These are phyloP conservation scores for Lentinula aciculospora DNA, from an alignment of 768 basidiomycete genomes.

Conservation along the genomic window DNA sequence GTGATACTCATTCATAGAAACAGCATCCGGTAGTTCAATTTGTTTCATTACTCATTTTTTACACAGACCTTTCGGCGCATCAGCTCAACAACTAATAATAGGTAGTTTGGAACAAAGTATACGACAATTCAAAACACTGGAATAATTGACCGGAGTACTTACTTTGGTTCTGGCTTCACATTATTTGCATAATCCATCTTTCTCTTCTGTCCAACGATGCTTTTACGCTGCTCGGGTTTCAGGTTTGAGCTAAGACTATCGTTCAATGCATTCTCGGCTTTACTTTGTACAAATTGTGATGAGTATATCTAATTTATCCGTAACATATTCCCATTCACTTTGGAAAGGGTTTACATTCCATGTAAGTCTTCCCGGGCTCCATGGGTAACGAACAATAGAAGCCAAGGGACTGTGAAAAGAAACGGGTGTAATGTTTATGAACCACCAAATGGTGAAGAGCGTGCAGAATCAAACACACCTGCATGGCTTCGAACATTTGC, in stretches of 20 bases:
- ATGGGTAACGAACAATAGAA: constrained; percentile 68
- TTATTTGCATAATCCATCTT: neutral
- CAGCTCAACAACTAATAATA: no score
- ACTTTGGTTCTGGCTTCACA: no score
- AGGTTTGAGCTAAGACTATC: neutral
- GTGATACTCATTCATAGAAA: no score
- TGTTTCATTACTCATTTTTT: no score
- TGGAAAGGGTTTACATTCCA: constrained; percentile 53
- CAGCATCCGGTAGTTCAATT: no score
- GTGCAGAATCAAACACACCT: constrained; percentile 32
- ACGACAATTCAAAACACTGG: no score
- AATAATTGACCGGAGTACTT: no score
- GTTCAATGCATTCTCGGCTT: neutral
- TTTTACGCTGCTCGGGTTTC: neutral
- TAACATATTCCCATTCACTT: neutral
- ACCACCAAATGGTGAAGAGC: neutral
- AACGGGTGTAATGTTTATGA: neutral
- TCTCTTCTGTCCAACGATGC: neutral
- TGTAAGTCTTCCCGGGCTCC: constrained; percentile 59
- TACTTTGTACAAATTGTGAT: neutral
- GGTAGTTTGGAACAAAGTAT: no score
- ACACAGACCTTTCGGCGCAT: no score
- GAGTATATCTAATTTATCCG: neutral
- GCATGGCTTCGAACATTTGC: constrained; percentile 65
- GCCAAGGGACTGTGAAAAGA: constrained; percentile 42